Percentiles rank a stretch among this genome's conserved stretches.
These are phyloP conservation scores for Nothophoma quercina DNA, from an alignment of 2,329 filamentous ascomycete species.

Conservation along the genomic window DNA sequence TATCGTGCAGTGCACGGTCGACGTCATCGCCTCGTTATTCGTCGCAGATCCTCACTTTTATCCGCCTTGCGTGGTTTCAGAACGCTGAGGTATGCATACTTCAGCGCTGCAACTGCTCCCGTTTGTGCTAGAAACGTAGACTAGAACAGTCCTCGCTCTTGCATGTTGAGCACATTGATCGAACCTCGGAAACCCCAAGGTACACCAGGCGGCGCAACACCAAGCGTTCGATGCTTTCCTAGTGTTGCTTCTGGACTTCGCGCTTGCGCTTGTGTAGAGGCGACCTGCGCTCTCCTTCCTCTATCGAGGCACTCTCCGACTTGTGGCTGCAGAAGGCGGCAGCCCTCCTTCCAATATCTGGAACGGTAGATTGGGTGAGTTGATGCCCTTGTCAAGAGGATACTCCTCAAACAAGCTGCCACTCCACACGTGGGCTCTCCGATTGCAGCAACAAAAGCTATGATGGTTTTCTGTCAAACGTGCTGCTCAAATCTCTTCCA, in stretches of 20 bases:
- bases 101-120: constrained; percentile 2
- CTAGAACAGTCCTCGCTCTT: constrained; percentile 7
- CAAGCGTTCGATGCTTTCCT: constrained; percentile 16
- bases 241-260: constrained; percentile 29
- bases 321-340: constrained; percentile 13
- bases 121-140: constrained; percentile 2
- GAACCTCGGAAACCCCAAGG: constrained; percentile 8
- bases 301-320: constrained; percentile 14
- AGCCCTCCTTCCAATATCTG: neutral
- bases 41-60: neutral
- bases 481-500: too few species aligned
- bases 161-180: constrained; percentile 9
- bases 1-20: neutral
- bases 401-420: neutral
- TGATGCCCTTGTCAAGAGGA: neutral
- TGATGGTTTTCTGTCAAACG: too few species aligned
- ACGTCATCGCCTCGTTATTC: constrained; percentile 9
- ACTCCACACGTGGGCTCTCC: neutral
- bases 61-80: constrained; percentile 10
- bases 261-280: constrained; percentile 16
- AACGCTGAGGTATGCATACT: constrained; percentile 5
- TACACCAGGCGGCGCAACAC: constrained; percentile 3
- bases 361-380: constrained; percentile 3
- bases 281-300: constrained; percentile 21
- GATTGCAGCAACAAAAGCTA: too few species aligned